Evolutionary conservation across 2,329 filamentous ascomycete species (phyloP), one percentile per base, ranked within the genome.

Genomic region (Xylariaceae sp.): DNA sequence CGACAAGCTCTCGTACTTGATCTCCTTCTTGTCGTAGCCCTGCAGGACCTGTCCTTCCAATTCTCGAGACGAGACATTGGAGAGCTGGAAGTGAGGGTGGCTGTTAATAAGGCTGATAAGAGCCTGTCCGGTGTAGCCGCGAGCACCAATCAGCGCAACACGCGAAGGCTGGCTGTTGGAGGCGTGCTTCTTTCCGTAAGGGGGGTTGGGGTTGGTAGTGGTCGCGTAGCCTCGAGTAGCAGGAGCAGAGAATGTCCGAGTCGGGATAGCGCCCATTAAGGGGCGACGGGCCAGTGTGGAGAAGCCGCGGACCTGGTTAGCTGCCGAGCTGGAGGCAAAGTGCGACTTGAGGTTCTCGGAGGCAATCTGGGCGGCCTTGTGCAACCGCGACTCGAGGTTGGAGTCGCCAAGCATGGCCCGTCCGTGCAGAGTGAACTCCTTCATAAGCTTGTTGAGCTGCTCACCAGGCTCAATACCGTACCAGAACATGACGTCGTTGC

Each of bases 401-500:
- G 90, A 87, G 73, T 96, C 89, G 58, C 90, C 90, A 61, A 96
- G 87, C 88, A 96, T 95, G 64, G 89, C 84, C 61, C 90, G 83
- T 56, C 92, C 91, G 70, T 95, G 84, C 69, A 88, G 81, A 60
- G 88, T 85, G 75, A 97, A 97, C 70, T 95, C 90, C 67, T 87
- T 84, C 77, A 96, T 92, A 66, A 96, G 81, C 65, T 89, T 83
- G 68, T 88, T 86, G 18, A 97, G 88, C 73, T 96, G 89, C 55
- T 90, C 86, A 37, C 88, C 86, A 57, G 86, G 87, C 66, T 94
- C 89, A 60, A 94, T 85, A 55, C 92, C 92, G 74, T 95, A 96
- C 89, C 93, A 97, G 81, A 97, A 97, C 71, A 97, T 87, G 45
- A 97, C 90, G 71, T 92, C 90, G 60, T 91, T 91, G 67, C 90